These are phyloP conservation scores for Chlorella sorokiniana DNA, from an alignment of 139 green algal species.

Conservation along the genomic window DNA sequence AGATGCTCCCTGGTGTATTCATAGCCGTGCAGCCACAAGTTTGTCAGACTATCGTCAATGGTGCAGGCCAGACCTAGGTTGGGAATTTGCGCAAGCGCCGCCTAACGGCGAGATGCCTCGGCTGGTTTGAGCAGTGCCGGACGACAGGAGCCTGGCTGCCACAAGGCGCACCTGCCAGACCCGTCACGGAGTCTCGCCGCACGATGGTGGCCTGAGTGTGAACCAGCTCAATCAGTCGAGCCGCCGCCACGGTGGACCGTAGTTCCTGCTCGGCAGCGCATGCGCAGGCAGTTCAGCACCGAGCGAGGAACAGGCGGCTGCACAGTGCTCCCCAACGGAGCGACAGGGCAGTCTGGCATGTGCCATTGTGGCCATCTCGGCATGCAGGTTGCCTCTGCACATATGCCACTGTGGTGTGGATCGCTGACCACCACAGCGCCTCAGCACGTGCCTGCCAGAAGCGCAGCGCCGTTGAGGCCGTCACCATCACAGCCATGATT, in stretches of 20 bases:
- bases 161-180: not conserved
- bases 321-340: not conserved
- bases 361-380: not conserved
- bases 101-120: not conserved
- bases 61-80: no score
- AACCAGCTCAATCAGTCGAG: not conserved
- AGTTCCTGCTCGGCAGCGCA: not conserved
- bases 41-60: not conserved
- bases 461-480: not conserved
- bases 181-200: not conserved
- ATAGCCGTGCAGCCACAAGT: not conserved
- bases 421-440: not conserved
- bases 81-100: not conserved
- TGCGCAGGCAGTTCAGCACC: not conserved
- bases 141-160: not conserved
- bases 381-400: not conserved
- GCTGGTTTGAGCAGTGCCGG: no score
- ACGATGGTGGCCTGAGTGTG: not conserved
- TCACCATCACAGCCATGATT: constrained; percentile 19
- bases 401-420: no score
- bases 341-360: not conserved
- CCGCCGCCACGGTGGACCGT: constrained; percentile 13
- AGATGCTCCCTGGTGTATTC: not conserved
- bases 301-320: not conserved
- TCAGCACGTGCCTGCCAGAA: constrained; percentile 13